These are phyloP conservation scores for Cercospora berteroae DNA, from an alignment of 2,329 filamentous ascomycete species.

Conservation along the genomic window DNA sequence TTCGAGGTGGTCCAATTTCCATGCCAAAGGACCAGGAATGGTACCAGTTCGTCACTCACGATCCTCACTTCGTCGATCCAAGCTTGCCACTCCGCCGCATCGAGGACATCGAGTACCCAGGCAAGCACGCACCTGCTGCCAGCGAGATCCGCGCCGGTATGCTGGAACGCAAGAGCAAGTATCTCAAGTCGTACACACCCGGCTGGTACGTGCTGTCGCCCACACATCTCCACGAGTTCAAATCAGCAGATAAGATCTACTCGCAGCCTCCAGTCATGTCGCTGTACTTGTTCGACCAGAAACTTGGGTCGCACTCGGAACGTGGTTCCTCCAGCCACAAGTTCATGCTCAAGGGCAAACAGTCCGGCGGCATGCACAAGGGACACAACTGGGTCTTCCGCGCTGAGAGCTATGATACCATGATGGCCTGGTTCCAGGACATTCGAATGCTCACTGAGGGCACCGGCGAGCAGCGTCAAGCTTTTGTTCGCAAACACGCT, in stretches of 20 bases:
- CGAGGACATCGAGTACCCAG: slow-evolving; percentile 86
- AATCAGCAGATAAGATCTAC: slow-evolving; percentile 85
- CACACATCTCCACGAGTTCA: slow-evolving; percentile 97
- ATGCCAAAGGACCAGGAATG: slow-evolving; percentile 95
- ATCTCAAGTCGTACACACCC: slow-evolving; percentile 93
- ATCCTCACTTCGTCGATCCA: slow-evolving; percentile 85
- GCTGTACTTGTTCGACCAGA: slow-evolving; percentile 89
- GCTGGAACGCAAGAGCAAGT: slow-evolving; percentile 97
- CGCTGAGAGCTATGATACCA: slow-evolving; percentile 77
- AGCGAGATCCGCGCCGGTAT: slow-evolving; percentile 86
- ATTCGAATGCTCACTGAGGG: slow-evolving; percentile 87
- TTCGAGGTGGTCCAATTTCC: slow-evolving; percentile 80
- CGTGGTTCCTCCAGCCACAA: slow-evolving; percentile 86
- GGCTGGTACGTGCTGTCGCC: slow-evolving; percentile 97
- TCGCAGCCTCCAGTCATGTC: slow-evolving; percentile 92
- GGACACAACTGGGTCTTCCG: slow-evolving; percentile 68
- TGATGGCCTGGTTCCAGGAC: slow-evolving; percentile 95
- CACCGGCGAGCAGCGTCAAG: slow-evolving; percentile 80
- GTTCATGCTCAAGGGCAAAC: slow-evolving; percentile 94
- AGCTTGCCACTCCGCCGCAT: slow-evolving; percentile 72
- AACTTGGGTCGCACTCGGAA: slow-evolving; percentile 85
- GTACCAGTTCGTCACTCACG: slow-evolving; percentile 74
- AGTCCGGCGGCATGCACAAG: slow-evolving; percentile 89
- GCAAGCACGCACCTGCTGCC: slow-evolving; percentile 78
- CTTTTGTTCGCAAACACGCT: slow-evolving; percentile 79